Evolutionary conservation across 1,284 basidiomycete species (phyloP).

Genomic region (Puccinia polysora): DNA sequence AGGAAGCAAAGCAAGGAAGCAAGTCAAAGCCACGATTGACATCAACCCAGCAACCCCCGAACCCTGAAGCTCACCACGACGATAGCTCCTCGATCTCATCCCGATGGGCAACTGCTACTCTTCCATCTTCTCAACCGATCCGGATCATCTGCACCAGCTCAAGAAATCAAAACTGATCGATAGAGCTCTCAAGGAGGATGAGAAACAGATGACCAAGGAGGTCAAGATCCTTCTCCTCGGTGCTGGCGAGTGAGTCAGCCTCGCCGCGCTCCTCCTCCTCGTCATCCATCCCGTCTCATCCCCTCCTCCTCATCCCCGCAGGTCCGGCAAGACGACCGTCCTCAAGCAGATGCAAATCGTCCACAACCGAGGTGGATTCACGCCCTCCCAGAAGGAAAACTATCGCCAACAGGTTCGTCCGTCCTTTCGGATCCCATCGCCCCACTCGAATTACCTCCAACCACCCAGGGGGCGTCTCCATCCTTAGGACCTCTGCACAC

Average conservation of each 20-base stretch:
- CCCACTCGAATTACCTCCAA: not conserved
- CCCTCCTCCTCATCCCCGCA: not conserved
- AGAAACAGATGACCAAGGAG: constrained; percentile 46
- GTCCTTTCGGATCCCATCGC: not conserved
- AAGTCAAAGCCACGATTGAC: no score
- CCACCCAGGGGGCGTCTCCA: constrained; percentile 9
- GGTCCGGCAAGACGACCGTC: constrained; percentile 42
- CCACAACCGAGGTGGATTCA: constrained; percentile 36
- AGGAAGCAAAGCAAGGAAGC: not conserved
- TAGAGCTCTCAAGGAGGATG: constrained; percentile 48
- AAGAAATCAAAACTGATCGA: constrained; percentile 46
- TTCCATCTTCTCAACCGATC: not conserved
- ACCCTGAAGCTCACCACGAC: not conserved
- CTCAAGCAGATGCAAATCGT: constrained; percentile 44
- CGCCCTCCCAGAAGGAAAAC: constrained; percentile 33
- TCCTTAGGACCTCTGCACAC: no score
- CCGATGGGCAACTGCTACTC: constrained; percentile 33
- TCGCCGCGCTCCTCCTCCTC: not conserved
- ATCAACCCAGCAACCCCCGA: not conserved
- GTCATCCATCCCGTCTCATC: not conserved
- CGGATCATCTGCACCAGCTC: not conserved
- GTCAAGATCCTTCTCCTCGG: constrained; percentile 49
- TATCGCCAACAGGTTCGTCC: constrained; percentile 37
- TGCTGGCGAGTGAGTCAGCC: constrained; percentile 15
- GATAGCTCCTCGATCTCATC: not conserved